A percentile compares a stretch with the other conserved stretches of the same genome.
Evolutionary conservation across 2,329 filamentous ascomycete species (phyloP).

Genomic region (Cryphonectria parasitica): DNA sequence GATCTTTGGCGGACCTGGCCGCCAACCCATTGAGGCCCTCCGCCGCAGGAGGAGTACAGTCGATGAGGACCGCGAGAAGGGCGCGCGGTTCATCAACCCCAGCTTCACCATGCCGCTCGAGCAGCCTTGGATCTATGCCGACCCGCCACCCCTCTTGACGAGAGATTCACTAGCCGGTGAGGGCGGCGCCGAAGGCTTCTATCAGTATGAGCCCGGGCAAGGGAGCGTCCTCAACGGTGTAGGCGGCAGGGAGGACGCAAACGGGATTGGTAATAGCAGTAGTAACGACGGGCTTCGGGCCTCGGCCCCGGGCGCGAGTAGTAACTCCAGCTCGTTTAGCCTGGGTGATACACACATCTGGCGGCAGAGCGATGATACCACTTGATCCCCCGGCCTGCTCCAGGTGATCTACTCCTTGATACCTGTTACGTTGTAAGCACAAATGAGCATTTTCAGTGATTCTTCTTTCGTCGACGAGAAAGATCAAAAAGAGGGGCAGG

Average conservation of each 20-base stretch:
- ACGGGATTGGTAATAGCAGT: neutral
- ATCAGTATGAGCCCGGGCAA: conserved; percentile 23
- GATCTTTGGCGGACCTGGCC: conserved; percentile 39
- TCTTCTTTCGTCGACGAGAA: neutral
- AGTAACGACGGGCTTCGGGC: conserved; percentile 1
- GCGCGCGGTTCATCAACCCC: conserved; percentile 74
- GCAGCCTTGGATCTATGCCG: conserved; percentile 69
- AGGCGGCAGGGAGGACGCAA: neutral
- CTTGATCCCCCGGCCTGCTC: neutral
- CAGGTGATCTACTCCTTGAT: neutral
- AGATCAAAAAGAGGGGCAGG: too few relatives aligned
- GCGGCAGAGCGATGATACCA: conserved; percentile 40
- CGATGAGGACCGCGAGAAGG: conserved; percentile 74
- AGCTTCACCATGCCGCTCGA: conserved; percentile 71
- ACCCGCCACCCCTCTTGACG: conserved; percentile 50
- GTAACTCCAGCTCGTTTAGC: conserved; percentile 49
- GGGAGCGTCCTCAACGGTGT: conserved; percentile 18
- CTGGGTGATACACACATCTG: conserved; percentile 56
- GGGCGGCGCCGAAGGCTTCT: conserved; percentile 17
- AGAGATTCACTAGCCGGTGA: conserved; percentile 28
- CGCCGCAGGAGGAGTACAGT: conserved; percentile 64
- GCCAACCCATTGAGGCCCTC: conserved; percentile 43
- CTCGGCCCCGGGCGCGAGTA: conserved; percentile 37
- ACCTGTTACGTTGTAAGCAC: neutral
- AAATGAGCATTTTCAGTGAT: neutral